Conservation (phyloP, 2,329 filamentous ascomycete genomes). For the Talaromyces amestolkiae region DNA sequence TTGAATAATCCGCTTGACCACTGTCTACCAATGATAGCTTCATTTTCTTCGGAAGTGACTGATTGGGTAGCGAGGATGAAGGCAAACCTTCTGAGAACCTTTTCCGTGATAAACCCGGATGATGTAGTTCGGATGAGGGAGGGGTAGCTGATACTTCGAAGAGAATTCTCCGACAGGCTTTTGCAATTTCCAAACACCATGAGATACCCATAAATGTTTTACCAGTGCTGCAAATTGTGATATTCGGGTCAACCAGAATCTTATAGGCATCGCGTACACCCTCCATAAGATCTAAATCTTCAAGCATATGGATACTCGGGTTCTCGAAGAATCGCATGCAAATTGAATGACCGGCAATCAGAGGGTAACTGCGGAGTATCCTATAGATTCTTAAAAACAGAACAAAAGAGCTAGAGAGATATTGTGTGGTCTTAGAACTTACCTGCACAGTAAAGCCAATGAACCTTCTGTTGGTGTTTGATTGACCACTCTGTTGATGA, state of each 20-base stretch:
- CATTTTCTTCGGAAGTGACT: background rate
- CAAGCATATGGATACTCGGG: conserved; percentile 3
- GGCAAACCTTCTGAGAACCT: background rate
- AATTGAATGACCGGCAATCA: background rate
- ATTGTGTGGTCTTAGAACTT: background rate
- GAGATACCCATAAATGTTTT: background rate
- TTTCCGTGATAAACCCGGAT: background rate
- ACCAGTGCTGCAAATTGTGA: background rate
- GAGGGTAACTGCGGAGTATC: background rate
- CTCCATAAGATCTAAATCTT: conserved; percentile 1
- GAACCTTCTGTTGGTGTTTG: background rate
- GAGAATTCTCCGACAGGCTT: background rate
- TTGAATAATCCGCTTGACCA: background rate
- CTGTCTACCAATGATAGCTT: background rate
- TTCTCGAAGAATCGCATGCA: conserved; percentile 9
- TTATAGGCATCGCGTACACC: conserved; percentile 1
- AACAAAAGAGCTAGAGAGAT: background rate
- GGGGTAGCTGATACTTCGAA: background rate
- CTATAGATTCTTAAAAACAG: background rate
- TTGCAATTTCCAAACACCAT: background rate
- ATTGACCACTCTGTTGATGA: background rate
- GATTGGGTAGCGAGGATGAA: background rate
- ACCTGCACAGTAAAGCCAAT: background rate
- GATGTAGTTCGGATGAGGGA: background rate
- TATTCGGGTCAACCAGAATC: background rate